These are phyloP conservation scores for Porogramme epimiltina DNA, from an alignment of 1,284 basidiomycete species.

Conservation along the genomic window DNA sequence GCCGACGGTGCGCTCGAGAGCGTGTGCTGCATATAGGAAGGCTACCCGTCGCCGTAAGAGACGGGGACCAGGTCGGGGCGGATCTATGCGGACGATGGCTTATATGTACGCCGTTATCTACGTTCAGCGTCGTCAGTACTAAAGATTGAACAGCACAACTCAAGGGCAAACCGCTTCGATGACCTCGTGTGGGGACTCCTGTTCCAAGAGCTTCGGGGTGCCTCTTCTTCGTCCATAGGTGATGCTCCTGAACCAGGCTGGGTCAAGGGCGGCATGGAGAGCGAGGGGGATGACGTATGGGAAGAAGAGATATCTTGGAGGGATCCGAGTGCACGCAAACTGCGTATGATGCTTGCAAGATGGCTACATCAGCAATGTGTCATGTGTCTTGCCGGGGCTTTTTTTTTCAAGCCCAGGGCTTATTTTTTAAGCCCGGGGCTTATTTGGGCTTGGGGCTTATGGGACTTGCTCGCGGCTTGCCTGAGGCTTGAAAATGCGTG, in stretches of 20 bases:
- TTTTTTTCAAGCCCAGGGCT: no score
- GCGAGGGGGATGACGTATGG: slow-evolving; percentile 44
- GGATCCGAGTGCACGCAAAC: no score
- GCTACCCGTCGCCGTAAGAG: slow-evolving; percentile 54
- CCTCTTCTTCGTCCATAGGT: slow-evolving; percentile 22
- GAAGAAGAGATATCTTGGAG: slow-evolving; percentile 76
- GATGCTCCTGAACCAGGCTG: slow-evolving; percentile 23
- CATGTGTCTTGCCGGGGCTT: no score
- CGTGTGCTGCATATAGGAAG: slow-evolving; percentile 74
- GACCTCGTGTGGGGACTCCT: slow-evolving; percentile 75
- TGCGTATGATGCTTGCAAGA: no score
- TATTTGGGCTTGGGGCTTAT: no score
- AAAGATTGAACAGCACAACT: slow-evolving; percentile 68
- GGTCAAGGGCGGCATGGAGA: slow-evolving; percentile 24
- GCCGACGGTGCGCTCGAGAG: slow-evolving; percentile 53
- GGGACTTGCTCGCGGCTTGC: no score
- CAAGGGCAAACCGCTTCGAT: slow-evolving; percentile 77
- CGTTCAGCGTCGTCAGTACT: neutral
- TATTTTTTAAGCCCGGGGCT: no score
- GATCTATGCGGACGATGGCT: slow-evolving; percentile 67
- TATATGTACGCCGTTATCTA: slow-evolving; percentile 47
- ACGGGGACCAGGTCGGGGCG: slow-evolving; percentile 52
- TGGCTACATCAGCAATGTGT: no score
- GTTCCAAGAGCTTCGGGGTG: slow-evolving; percentile 59
- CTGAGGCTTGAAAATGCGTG: no score